Percentiles rank a stretch among this genome's conserved stretches.
Evolutionary conservation across 495 filamentous ascomycete species (phyloP).

Genomic region (Penicillium pancosmium): DNA sequence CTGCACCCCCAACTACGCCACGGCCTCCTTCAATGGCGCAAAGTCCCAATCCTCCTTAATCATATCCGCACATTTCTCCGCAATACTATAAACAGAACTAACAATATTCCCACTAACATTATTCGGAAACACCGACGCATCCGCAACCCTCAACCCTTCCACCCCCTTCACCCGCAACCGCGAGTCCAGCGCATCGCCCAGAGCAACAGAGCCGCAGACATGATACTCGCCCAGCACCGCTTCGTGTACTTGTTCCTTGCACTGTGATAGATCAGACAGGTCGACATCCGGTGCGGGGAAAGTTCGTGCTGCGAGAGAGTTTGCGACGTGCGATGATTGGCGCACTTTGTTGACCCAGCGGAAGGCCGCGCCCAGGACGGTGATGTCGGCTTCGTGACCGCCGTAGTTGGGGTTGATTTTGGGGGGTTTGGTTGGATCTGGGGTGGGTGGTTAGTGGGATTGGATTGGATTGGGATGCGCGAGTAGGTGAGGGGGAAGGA

Average conservation of each 20-base stretch:
- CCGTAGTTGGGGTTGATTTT: conserved; percentile 33
- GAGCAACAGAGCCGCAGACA: conserved; percentile 54
- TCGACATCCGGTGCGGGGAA: conserved; percentile 26
- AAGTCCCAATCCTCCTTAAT: conserved; percentile 46
- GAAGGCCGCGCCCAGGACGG: conserved; percentile 36
- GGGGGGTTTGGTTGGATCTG: conserved; percentile 26
- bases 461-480: neutral
- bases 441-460: neutral
- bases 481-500: no score
- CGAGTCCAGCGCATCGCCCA: conserved; percentile 58
- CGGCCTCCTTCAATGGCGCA: neutral
- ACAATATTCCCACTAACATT: conserved; percentile 52
- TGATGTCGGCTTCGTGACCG: conserved; percentile 40
- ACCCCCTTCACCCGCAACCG: conserved; percentile 51
- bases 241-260: conserved; percentile 7
- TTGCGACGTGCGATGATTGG: conserved; percentile 21
- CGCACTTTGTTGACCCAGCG: conserved; percentile 28
- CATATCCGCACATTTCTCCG: conserved; percentile 56
- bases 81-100: conserved; percentile 56
- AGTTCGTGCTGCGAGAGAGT: conserved; percentile 18
- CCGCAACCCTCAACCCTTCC: conserved; percentile 53
- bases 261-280: conserved; percentile 15
- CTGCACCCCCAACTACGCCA: no score
- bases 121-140: conserved; percentile 53
- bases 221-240: conserved; percentile 25